Percentiles rank a stretch among this genome's conserved stretches.
phyloP scores from a whole-genome alignment of 2,329 filamentous ascomycete genomes.

The Blumeriella jaapii region DNA sequence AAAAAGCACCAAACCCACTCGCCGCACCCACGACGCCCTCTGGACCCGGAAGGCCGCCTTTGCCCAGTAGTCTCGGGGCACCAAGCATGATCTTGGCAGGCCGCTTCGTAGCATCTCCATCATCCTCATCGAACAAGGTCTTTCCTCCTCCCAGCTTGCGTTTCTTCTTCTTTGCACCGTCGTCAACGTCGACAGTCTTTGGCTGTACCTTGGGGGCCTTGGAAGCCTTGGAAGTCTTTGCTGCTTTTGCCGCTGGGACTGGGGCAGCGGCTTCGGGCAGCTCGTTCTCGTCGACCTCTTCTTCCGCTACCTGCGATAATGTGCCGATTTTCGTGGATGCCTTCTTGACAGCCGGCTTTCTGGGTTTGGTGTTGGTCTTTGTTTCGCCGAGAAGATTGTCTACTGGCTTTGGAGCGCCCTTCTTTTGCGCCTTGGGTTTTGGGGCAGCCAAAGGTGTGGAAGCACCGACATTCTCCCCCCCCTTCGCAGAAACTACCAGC shows the following conservation, averaged over 20 bases:
- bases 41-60: constrained; percentile 21
- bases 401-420: constrained; percentile 25
- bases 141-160: constrained; percentile 55
- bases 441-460: constrained; percentile 7
- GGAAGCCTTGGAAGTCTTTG: constrained; percentile 4
- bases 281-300: constrained; percentile 24
- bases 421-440: constrained; percentile 16
- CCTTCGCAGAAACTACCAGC: background rate
- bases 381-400: constrained; percentile 33
- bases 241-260: constrained; percentile 4
- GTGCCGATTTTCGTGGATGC: constrained; percentile 20
- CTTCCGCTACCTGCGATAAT: constrained; percentile 33
- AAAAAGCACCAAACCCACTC: constrained; percentile 47
- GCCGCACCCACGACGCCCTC: constrained; percentile 20
- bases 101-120: constrained; percentile 36
- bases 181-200: constrained; percentile 11
- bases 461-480: background rate
- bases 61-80: constrained; percentile 21
- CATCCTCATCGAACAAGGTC: constrained; percentile 62
- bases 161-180: constrained; percentile 49
- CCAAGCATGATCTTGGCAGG: constrained; percentile 28
- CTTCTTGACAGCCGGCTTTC: constrained; percentile 26
- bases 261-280: constrained; percentile 26
- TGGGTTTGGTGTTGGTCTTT: constrained; percentile 25
- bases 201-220: constrained; percentile 13